Base-by-base conservation (phyloP, 2,329 filamentous ascomycete genomes). In the Rutstroemia sp. region DNA sequence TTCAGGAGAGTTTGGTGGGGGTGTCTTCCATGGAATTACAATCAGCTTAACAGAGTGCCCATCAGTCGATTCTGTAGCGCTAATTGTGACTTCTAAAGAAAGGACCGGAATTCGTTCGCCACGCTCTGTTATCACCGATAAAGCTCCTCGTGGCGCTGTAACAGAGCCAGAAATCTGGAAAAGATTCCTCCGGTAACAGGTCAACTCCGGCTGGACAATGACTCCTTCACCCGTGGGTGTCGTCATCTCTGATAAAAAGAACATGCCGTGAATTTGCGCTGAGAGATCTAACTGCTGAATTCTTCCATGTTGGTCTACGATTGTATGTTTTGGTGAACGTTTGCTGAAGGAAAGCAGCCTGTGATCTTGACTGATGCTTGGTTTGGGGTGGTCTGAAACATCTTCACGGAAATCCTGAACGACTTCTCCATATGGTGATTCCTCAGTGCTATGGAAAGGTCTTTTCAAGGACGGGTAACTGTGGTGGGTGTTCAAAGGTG, bases 1-100 rank as follows among this genome's bases (percentile, higher is more conserved):
- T 61, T 87, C 82, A n/a, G 83, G 79, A 3, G 85, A 83, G 72
- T 86, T 89, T 51, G 88, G 89, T 27, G 88, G 89, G 1, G 91
- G 92, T 2, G 92, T 96, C 76, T 97, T 97, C 92, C 92, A 97
- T 1, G 92, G 92, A 58, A 97, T 95, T 7, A 94, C 94, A 61
- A 97, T 96, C 60, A 97, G 85, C 65, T 95, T 92, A 45, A 96
- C 90, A 0, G 88, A 76, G 65, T 96, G 92, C 37, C 90, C 90
- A 70, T 97, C 92, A 16, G 96, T 91, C 1, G 92, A 96, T 71
- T 97, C 92, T 49, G 91, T 95, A 8, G 92, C 92, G 5, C 90
- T 95, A 48, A 97, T 89, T 54, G 87, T 85, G 53, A 96, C 83
- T 70, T 97, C 92, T 71, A 92, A 88, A 61, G 79, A 87, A 61